A percentile compares a stretch with the other conserved stretches of the same genome.
These are phyloP conservation scores for Nectriaceae sp. DNA, from an alignment of 2,329 filamentous ascomycete genomes.

Conservation along the genomic window DNA sequence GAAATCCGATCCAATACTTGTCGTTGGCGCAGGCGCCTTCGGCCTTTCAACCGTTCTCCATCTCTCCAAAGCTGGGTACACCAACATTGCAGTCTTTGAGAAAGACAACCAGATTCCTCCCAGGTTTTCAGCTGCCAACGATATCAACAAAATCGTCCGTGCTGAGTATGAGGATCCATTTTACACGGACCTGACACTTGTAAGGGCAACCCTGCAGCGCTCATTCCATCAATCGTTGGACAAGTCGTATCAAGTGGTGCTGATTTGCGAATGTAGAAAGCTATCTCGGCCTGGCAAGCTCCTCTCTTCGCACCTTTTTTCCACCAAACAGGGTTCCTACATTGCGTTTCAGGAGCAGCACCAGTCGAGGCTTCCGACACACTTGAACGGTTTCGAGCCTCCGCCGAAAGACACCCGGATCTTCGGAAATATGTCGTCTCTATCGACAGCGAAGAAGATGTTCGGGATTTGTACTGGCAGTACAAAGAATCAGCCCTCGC, in stretches of 20 bases:
- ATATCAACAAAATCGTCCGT: conserved; percentile 63
- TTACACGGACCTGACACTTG: conserved; percentile 56
- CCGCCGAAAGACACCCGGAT: conserved; percentile 40
- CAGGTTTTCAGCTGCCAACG: conserved; percentile 54
- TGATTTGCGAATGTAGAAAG: conserved; percentile 34
- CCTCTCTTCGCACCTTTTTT: conserved; percentile 56
- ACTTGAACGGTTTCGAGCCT: conserved; percentile 43
- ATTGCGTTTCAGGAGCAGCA: conserved; percentile 49
- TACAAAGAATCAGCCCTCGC: conserved; percentile 49
- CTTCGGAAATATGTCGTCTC: conserved; percentile 42
- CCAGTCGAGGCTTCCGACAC: conserved; percentile 49
- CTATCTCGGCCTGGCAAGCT: conserved; percentile 52
- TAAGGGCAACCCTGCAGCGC: conserved; percentile 25
- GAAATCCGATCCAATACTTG: conserved; percentile 32
- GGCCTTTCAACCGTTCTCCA: conserved; percentile 52
- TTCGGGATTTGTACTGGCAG: conserved; percentile 48
- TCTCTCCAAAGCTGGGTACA: conserved; percentile 45
- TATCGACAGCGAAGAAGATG: conserved; percentile 39
- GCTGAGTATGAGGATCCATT: conserved; percentile 60
- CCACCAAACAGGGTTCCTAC: conserved; percentile 42
- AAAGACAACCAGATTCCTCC: conserved; percentile 42
- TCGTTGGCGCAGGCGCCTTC: conserved; percentile 50
- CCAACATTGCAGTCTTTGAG: conserved; percentile 50
- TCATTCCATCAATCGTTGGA: neutral
- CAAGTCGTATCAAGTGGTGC: too few relatives aligned